Evolutionary conservation across 164 flowering plant species (phyloP), one percentile per base, ranked within the genome.

Genomic region (Chloranthus sessilifolius): DNA sequence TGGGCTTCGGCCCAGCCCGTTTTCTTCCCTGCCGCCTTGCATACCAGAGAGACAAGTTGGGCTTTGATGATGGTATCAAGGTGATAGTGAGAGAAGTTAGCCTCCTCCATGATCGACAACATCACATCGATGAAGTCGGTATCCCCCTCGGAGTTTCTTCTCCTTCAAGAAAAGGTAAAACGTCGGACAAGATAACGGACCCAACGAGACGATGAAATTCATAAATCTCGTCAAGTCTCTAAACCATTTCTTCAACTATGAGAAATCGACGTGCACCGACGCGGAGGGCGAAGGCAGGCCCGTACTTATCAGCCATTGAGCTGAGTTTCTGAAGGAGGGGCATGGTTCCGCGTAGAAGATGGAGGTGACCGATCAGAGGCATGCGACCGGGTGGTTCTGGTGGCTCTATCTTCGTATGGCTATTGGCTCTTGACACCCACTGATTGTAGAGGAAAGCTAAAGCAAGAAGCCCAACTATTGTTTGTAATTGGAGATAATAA

Each of bases 311-410:
- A 1, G 64, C 58, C 58, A 61, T 31, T 19, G 53, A 19, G 2
- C 65, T 59, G 1, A 61, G 43, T 1, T 36, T 39, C 21, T 31
- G 44, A 34, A 48, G 43, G 3, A 61, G 42, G 31, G 52, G 36
- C 1, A 36, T 36, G 1, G 14, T 22, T 14, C 60, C 59, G 3
- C 49, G 55, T 6, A 58, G 36, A 4, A 58, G 42, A 28, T 31
- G 61, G 23, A 58, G 61, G 47, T 58, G 55, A 10, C 61, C 61
- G 5, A 58, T 48, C 3, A 58, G 40, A 1, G 61, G 61, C 61
- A 53, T 28, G n/a, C 41, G 47, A 0, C 61, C 61, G 4, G 48
- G 37, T 1, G 50, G 43, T 50, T 58, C 35, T 10, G 28, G 20
- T 38, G 7, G 1, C 5, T 9, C 1, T 15, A 2, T n/a, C 30